Evolutionary conservation across 1,139 yeast genomes (phyloP).

Genomic region (Yamadazyma jaroonii): DNA sequence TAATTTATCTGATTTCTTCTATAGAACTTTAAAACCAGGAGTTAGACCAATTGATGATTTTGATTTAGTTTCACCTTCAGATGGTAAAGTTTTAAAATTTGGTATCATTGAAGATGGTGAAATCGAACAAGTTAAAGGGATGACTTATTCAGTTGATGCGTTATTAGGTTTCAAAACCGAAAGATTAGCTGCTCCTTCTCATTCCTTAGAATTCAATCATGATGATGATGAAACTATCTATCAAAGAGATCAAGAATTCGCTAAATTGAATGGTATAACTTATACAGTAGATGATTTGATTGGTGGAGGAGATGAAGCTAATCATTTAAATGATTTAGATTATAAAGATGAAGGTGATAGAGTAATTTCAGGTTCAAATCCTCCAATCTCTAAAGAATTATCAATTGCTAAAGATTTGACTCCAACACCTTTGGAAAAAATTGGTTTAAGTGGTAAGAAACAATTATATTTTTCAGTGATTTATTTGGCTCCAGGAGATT

Average conservation of each 20-base stretch:
- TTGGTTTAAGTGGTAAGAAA: slow-evolving; percentile 38
- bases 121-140: slow-evolving; percentile 95
- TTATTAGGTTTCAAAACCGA: slow-evolving; percentile 65
- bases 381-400: slow-evolving; percentile 36
- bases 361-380: slow-evolving; percentile 30
- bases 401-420: slow-evolving; percentile 43
- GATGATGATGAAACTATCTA: slow-evolving; percentile 43
- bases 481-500: slow-evolving; percentile 97
- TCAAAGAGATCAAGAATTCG: slow-evolving; percentile 71
- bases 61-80: slow-evolving; percentile 85
- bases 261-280: slow-evolving; percentile 71
- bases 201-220: slow-evolving; percentile 47
- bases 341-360: slow-evolving; percentile 63
- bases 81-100: slow-evolving; percentile 83
- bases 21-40: slow-evolving; percentile 76
- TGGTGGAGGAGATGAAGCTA: slow-evolving; percentile 38
- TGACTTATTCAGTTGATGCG: slow-evolving; percentile 89
- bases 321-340: slow-evolving; percentile 43
- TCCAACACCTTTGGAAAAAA: slow-evolving; percentile 31
- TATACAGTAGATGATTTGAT: slow-evolving; percentile 69
- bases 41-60: slow-evolving; percentile 73
- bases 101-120: slow-evolving; percentile 83
- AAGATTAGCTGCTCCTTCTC: slow-evolving; percentile 60
- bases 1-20: slow-evolving; percentile 89
- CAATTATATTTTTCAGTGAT: slow-evolving; percentile 86